A percentile compares a stretch with the other conserved stretches of the same genome.
phyloP scores from a whole-genome alignment of 179 eudicot species.

The Gypsophila paniculata region DNA sequence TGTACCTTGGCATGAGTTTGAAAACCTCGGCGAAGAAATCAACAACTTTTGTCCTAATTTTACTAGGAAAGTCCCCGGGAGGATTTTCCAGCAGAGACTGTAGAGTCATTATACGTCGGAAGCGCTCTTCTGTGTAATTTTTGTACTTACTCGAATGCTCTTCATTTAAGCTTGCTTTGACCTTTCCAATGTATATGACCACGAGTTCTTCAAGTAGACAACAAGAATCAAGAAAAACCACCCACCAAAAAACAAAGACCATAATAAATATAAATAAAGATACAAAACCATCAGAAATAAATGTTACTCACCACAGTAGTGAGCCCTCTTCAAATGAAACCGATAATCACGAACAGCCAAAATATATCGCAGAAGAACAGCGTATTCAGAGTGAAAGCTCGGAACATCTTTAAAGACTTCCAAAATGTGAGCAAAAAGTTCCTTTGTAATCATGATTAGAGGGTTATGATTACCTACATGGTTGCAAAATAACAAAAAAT shows the following conservation, averaged over 20 bases:
- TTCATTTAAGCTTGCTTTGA: constrained; percentile 51
- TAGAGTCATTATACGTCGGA: constrained; percentile 59
- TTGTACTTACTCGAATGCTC: constrained; percentile 40
- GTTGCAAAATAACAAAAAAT: constrained; percentile 7
- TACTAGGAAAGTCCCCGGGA: constrained; percentile 83
- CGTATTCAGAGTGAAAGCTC: constrained; percentile 85
- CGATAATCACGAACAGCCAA: constrained; percentile 58
- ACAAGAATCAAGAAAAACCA: constrained; percentile 7
- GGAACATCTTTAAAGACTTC: constrained; percentile 78
- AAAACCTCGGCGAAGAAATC: constrained; percentile 59
- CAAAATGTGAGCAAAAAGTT: constrained; percentile 69
- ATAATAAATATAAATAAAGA: background rate
- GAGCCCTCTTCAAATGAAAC: constrained; percentile 72
- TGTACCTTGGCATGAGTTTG: constrained; percentile 50
- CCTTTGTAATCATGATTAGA: constrained; percentile 60
- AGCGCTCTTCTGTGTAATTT: constrained; percentile 59
- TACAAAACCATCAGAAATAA: background rate
- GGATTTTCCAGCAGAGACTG: constrained; percentile 91
- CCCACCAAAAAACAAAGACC: constrained; percentile 7
- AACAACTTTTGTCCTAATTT: constrained; percentile 60
- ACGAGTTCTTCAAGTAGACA: constrained; percentile 50
- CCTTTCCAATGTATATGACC: constrained; percentile 65
- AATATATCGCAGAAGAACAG: constrained; percentile 69
- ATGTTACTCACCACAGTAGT: constrained; percentile 62
- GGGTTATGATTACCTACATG: constrained; percentile 52